Conservation (phyloP, 2,329 filamentous ascomycete genomes). For the Lasiodiplodia sp. region DNA sequence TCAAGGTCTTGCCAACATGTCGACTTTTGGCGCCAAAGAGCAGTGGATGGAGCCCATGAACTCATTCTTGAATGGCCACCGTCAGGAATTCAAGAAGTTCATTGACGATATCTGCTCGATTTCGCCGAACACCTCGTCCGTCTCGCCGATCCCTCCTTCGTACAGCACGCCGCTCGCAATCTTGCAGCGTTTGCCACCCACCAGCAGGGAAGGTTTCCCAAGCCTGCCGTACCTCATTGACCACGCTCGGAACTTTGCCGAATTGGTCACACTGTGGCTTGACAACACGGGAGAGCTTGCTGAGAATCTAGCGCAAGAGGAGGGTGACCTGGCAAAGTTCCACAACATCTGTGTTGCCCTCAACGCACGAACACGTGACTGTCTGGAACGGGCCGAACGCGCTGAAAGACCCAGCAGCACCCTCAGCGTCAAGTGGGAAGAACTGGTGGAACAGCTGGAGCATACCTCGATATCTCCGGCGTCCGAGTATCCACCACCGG, state of each 20-base stretch:
- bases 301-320: conserved; percentile 46
- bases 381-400: conserved; percentile 59
- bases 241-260: conserved; percentile 82
- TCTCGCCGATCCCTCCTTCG: conserved; percentile 74
- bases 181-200: conserved; percentile 78
- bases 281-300: conserved; percentile 56
- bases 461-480: conserved; percentile 36
- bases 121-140: conserved; percentile 67
- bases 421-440: conserved; percentile 60
- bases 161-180: conserved; percentile 96
- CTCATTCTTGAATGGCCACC: conserved; percentile 76
- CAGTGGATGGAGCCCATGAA: conserved; percentile 99
- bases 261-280: conserved; percentile 81
- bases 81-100: conserved; percentile 83
- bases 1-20: conserved; percentile 89
- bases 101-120: conserved; percentile 88
- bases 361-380: conserved; percentile 57
- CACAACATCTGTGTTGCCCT: conserved; percentile 58
- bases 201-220: conserved; percentile 88
- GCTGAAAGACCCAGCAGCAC: conserved; percentile 59
- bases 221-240: conserved; percentile 94
- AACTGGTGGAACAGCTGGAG: conserved; percentile 58
- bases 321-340: conserved; percentile 58
- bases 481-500: conserved; percentile 32
- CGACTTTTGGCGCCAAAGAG: conserved; percentile 91